Base-by-base conservation (phyloP, 2,329 filamentous ascomycete genomes). In the Metarhizium brunneum region DNA sequence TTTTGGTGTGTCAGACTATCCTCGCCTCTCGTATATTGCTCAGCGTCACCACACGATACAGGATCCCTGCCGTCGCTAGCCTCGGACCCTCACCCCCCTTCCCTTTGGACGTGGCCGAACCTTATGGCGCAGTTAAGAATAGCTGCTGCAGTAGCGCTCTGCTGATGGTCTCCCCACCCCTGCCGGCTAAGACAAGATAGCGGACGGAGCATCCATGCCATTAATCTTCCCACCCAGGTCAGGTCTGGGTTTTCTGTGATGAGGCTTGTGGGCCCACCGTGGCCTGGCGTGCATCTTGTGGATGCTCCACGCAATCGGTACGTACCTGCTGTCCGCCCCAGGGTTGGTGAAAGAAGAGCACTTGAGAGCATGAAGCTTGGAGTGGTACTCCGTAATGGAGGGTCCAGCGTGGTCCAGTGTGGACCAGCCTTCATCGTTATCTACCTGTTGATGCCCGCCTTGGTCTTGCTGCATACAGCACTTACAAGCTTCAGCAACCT, bases 1-100 rank as follows among this genome's bases (percentile, higher is more conserved):
- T 71, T 70, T 72, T 57, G 66, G 69, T 76, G 75, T 76, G 75
- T 78, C 74, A 77, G 74, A 76, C 71, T 67, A 73, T 71, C 70
- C 73, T 71, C 72, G 70, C 68, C 68, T 63, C 69, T 75, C 73
- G 75, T 75, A 76, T 76, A 75, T 77, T 76, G 70, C 73, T 67
- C 71, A 69, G 71, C 73, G 69, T 74, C 72, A 74, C 73, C 69
- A 69, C 69, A 61, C 57, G 60, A 62, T 25, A 60, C 62, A 29
- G 53, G 62, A 68, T 67, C 68, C 67, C 62, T 68, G 67, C 58
- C 32, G 47, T 58, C 59, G 56, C 57, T 65, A 65, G 67, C 43
- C 50, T 52, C 43, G 35, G 35, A 54, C 45, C 54, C 54, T 42
- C 36, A 32, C 49, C 48, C 48, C 49, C 40, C 32, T 48, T 38